Evolutionary conservation across 1,284 basidiomycete genomes (phyloP).

Genomic region (Porogramme epimiltina): DNA sequence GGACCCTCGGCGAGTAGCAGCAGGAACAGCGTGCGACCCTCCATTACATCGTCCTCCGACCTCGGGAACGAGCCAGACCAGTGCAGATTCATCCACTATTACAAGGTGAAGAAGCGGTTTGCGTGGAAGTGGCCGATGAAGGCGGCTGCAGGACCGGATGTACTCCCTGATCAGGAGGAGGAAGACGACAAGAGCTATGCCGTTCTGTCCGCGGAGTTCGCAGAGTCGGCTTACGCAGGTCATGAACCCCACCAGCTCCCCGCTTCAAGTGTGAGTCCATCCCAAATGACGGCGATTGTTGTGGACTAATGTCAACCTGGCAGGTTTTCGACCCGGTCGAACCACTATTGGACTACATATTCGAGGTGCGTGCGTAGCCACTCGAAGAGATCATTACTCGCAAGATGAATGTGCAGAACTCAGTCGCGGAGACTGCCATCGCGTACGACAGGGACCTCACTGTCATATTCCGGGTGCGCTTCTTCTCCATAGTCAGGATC

Average conservation of each 20-base stretch:
- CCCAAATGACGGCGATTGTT: too few relatives aligned
- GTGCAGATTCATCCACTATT: conserved; percentile 16
- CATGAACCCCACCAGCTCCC: too few relatives aligned
- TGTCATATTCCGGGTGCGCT: neutral
- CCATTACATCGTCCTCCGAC: too few relatives aligned
- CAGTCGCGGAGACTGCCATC: neutral
- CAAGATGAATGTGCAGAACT: neutral
- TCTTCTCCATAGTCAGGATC: neutral
- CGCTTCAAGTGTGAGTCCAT: too few relatives aligned
- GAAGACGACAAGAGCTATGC: neutral
- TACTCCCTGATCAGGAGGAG: conserved; percentile 2
- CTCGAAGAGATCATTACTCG: neutral
- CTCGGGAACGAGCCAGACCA: conserved; percentile 3
- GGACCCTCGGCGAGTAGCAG: neutral
- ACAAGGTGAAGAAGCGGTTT: conserved; percentile 7
- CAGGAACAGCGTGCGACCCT: neutral
- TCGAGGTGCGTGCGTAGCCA: conserved; percentile 1
- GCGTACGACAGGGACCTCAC: conserved; percentile 1
- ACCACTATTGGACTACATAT: conserved; percentile 10
- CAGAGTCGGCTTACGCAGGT: too few relatives aligned
- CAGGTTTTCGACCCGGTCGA: conserved; percentile 8
- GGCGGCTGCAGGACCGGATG: conserved; percentile 7
- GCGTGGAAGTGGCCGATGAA: neutral
- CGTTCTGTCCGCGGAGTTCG: too few relatives aligned
- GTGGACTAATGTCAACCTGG: neutral